A percentile compares a stretch with the other conserved stretches of the same genome.
Conservation (phyloP, 2,329 filamentous ascomycete species). For the Eutypa lata region DNA sequence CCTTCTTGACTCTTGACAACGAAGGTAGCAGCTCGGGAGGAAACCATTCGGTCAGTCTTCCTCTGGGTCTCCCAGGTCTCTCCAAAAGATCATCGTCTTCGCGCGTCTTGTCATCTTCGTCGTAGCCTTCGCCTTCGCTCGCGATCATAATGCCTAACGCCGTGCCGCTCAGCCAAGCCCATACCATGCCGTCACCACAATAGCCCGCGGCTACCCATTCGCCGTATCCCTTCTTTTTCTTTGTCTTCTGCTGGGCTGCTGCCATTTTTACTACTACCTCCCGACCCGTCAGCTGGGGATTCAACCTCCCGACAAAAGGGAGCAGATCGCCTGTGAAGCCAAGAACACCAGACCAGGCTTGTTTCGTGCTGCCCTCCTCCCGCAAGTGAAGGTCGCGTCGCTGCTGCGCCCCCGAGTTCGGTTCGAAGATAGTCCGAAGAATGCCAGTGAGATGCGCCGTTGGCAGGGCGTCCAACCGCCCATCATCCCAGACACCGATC, state of each 20-base stretch:
- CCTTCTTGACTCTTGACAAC: constrained; percentile 28
- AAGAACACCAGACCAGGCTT: constrained; percentile 49
- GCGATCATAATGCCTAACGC: constrained; percentile 45
- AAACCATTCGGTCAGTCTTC: constrained; percentile 37
- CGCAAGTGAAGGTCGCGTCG: no score
- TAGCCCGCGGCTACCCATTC: constrained; percentile 54
- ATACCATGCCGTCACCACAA: constrained; percentile 51
- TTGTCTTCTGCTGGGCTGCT: neutral
- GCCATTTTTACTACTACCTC: neutral
- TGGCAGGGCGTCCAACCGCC: no score
- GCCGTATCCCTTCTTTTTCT: constrained; percentile 18
- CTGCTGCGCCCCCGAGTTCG: no score
- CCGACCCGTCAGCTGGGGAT: constrained; percentile 25
- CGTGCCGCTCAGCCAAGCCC: constrained; percentile 49
- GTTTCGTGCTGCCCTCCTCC: no score
- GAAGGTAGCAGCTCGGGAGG: constrained; percentile 34
- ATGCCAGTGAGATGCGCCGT: no score
- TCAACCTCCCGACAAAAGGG: constrained; percentile 48
- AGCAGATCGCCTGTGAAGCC: constrained; percentile 45
- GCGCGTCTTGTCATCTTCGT: no score
- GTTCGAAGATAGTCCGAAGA: no score
- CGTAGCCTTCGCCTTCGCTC: no score
- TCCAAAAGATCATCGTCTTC: constrained; percentile 27
- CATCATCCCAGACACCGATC: no score
- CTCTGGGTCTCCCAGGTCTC: constrained; percentile 33